Evolutionary conservation across 805 yeast species (phyloP).

Genomic region (Babjeviella inositovora): DNA sequence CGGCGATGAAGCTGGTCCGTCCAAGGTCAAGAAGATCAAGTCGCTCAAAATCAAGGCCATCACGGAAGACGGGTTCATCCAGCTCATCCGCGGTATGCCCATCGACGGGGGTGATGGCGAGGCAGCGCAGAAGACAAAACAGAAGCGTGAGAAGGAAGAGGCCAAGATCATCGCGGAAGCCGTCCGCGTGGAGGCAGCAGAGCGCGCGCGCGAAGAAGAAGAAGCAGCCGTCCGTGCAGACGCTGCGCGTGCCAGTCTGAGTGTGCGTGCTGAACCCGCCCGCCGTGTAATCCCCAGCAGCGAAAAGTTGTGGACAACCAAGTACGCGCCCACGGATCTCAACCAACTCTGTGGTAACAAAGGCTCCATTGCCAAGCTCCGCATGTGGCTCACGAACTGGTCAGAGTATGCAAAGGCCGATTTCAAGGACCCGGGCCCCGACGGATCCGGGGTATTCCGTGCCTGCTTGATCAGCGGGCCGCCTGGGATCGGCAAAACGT

Average conservation of each 20-base stretch:
- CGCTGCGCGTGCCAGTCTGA: conserved; percentile 9
- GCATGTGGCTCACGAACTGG: conserved; percentile 73
- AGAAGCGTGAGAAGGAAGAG: conserved; percentile 58
- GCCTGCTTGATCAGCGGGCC: conserved; percentile 84
- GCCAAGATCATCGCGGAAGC: conserved; percentile 26
- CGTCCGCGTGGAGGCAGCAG: conserved; percentile 23
- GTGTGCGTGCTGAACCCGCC: background rate
- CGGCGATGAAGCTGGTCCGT: conserved; percentile 94
- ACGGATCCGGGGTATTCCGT: conserved; percentile 54
- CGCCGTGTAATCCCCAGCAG: background rate
- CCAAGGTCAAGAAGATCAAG: conserved; percentile 73
- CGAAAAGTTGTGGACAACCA: conserved; percentile 81
- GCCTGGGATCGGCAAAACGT: conserved; percentile 77
- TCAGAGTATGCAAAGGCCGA: conserved; percentile 33
- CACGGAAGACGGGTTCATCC: conserved; percentile 73
- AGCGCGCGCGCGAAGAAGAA: conserved; percentile 26
- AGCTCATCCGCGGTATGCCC: conserved; percentile 67
- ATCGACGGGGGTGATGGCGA: conserved; percentile 83
- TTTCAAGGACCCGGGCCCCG: conserved; percentile 40
- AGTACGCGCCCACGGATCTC: conserved; percentile 70
- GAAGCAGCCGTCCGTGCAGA: conserved; percentile 12
- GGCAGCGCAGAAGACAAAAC: conserved; percentile 56
- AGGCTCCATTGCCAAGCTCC: conserved; percentile 48
- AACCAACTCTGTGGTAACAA: conserved; percentile 87
- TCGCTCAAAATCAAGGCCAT: conserved; percentile 64